A percentile compares a stretch with the other conserved stretches of the same genome.
phyloP scores from a whole-genome alignment of 2,329 filamentous ascomycete species.

The Knufia fluminis region DNA sequence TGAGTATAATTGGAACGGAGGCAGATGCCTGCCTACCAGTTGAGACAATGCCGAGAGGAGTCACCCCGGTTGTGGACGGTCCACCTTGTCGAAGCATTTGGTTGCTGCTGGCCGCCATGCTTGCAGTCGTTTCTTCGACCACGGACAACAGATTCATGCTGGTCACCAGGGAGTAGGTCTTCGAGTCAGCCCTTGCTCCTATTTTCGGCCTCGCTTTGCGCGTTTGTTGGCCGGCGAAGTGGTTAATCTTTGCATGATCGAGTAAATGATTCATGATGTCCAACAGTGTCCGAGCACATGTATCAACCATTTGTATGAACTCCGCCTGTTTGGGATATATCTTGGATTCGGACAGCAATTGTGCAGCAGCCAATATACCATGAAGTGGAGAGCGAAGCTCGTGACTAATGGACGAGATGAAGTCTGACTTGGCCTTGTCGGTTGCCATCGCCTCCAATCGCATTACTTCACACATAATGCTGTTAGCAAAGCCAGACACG shows the following conservation, averaged over 20 bases:
- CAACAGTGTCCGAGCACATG: conserved; percentile 33
- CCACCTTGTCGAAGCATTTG: neutral
- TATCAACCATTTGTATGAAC: conserved; percentile 33
- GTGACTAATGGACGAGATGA: conserved; percentile 38
- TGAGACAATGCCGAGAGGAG: neutral
- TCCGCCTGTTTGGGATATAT: conserved; percentile 33
- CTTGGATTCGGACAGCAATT: conserved; percentile 32
- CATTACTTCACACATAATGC: conserved; percentile 28
- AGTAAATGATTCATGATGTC: conserved; percentile 38
- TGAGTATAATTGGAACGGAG: neutral
- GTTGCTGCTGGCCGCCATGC: conserved; percentile 35
- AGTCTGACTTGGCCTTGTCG: conserved; percentile 36
- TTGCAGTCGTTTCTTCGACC: conserved; percentile 19
- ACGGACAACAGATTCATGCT: conserved; percentile 27
- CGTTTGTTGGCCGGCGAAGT: conserved; percentile 14
- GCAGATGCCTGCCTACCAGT: neutral
- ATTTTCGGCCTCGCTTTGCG: neutral
- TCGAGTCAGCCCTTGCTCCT: conserved; percentile 8
- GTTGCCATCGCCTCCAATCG: conserved; percentile 27
- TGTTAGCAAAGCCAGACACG: conserved; percentile 29
- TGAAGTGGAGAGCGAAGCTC: conserved; percentile 36
- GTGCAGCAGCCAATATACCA: conserved; percentile 34
- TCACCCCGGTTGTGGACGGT: neutral
- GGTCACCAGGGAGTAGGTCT: conserved; percentile 23
- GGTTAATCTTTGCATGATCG: conserved; percentile 48